Evolutionary conservation across 164 flowering plant genomes (phyloP).

Genomic region (Chimonanthus praecox): DNA sequence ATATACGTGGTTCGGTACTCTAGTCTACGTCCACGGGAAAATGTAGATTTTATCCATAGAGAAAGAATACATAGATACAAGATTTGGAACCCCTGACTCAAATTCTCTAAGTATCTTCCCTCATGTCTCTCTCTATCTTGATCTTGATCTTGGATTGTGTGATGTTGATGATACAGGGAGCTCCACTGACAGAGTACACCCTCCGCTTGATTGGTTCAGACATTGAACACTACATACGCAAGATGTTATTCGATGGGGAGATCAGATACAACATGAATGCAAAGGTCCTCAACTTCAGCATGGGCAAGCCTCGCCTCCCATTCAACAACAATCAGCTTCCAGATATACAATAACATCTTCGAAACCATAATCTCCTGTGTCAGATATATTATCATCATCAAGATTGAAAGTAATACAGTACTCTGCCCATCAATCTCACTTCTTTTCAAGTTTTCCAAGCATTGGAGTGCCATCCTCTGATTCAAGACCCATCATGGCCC

Average conservation of each 20-base stretch:
- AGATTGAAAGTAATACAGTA: neutral
- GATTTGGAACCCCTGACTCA: too few species aligned
- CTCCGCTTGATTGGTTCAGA: constrained; percentile 42
- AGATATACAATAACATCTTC: constrained; percentile 23
- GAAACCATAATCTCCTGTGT: too few species aligned
- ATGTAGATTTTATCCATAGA: too few species aligned
- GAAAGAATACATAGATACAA: too few species aligned
- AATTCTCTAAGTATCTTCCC: too few species aligned
- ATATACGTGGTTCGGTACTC: too few species aligned
- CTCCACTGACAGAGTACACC: constrained; percentile 75
- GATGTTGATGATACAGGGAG: constrained; percentile 47
- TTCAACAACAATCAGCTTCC: constrained; percentile 37
- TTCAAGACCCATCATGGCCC: neutral
- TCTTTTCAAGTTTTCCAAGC: neutral
- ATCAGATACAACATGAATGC: constrained; percentile 91
- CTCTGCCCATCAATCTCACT: neutral
- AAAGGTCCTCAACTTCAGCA: constrained; percentile 80
- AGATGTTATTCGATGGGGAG: constrained; percentile 70
- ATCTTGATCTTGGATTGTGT: neutral
- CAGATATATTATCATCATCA: too few species aligned
- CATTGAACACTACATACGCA: constrained; percentile 85
- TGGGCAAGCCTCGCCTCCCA: constrained; percentile 79
- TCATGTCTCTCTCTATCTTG: too few species aligned
- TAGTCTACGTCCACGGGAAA: too few species aligned
- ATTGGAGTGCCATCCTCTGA: neutral